Base-by-base conservation (phyloP, 2,329 filamentous ascomycete genomes). In the Dothideomycetes sp. region DNA sequence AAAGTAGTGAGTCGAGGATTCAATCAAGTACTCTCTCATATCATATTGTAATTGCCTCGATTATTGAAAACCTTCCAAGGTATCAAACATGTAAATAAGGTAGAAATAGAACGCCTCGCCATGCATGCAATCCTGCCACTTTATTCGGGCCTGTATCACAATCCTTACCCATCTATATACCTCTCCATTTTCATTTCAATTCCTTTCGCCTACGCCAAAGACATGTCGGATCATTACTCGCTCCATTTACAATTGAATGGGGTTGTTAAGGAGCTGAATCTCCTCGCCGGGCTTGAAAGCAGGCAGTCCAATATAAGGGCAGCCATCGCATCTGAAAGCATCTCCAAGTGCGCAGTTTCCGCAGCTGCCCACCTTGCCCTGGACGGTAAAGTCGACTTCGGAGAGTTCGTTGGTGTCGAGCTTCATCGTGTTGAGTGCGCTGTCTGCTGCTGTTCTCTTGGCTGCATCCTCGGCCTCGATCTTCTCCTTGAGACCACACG, bases 281-380 rank as follows among this genome's bases (percentile, higher is more conserved):
- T 96, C 87, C 68, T 98, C 88, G 12, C 91, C 91, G 3, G 87
- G 87, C 70, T 95, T 94, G 70, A 98, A 98, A 4, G 91, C 84
- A 11, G 91, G 91, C 50, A 98, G 72, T 4, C 88, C 88, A 52
- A 94, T 84, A 57, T 91, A 94, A 2, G 88, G 88, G 54, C 80
- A 84, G 2, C 75, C 72, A 49, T 74, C 70, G 48, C 72, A 75
- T 15, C 72, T 58, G 54, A 72, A 73, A 0, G 91, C 89, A 61
- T 96, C 89, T 37, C 91, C 91, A 12, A 98, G 71, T 19, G 87
- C 82, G 62, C 91, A 96, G 63, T 89, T 95, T 19, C 86, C 86
- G 60, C 91, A 98, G 14, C 84, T 93, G 40, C 91, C 89, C 4
- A 89, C 84, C 68, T 95, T 96, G 51, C 91, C 91, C 62, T 94